Evolutionary conservation across 352 stramenopile genomes (phyloP), one percentile per base, ranked within the genome.

Genomic region (Pythium biforme): DNA sequence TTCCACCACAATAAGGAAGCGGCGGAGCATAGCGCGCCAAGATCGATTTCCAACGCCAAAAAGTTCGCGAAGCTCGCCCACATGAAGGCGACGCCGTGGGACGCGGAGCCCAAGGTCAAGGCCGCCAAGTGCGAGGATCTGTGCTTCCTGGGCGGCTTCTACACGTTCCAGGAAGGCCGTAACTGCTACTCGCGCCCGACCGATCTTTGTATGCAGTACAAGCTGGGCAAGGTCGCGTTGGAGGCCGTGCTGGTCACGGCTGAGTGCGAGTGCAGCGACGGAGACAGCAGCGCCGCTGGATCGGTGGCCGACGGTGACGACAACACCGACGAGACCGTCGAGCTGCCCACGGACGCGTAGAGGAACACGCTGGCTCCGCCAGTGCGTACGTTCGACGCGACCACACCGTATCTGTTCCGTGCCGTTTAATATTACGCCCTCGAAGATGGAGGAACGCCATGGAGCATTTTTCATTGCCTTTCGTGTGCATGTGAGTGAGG

Each of bases 1-100:
- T 7, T 64, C 57, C 57, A 64, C 49, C 37, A 49, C 39, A 10
- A 51, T 2, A 56, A 59, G 37, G 37, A 25, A 22, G 37, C 19
- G 40, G n/a, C 39, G 25, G 53, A 26, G 54, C 25, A 61, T 19
- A 5, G 19, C 25, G 41, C 39, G 27, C 34, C 52, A 17, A 22
- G 20, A 27, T 19, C 39, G 39, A 3, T 41, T 15, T 55, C 58
- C 22, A 62, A 31, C 48, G 43, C 58, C 54, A 76, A 60, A 27
- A 55, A 55, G 6, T 73, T 66, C 37, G 70, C 63, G 19, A 63
- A 66, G 52, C 34, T 70, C 47, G 67, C 62, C 6, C 62, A 63
- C 22, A 63, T 87, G 72, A 91, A 89, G 66, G 79, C 73, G 39
- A 88, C 81, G 55, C 81, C 79, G 29, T 91, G 79, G 79, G 81